Percentiles rank a stretch among this genome's conserved stretches.
phyloP scores from a whole-genome alignment of 169 alveolate species.

The Plasmodium chabaudi region DNA sequence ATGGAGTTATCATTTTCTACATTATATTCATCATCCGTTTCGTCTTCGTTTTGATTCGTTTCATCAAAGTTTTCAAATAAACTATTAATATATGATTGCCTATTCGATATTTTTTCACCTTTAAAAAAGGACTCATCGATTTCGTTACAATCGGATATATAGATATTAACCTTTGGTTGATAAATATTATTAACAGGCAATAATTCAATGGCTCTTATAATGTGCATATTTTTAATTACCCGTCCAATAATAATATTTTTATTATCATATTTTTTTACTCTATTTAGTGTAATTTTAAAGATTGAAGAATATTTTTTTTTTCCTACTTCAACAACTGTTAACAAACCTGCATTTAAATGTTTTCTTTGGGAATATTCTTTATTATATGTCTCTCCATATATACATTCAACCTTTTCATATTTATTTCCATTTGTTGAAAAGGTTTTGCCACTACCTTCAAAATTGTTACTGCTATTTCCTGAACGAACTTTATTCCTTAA shows the following conservation, averaged over 20 bases:
- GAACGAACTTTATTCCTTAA: constrained; percentile 15
- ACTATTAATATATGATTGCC: constrained; percentile 36
- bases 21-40: neutral
- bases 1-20: neutral
- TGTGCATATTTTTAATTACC: constrained; percentile 63
- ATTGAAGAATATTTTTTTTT: constrained; percentile 54
- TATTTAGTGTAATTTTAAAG: constrained; percentile 46
- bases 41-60: neutral
- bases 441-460: neutral
- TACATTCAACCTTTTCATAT: constrained; percentile 68
- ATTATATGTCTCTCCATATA: constrained; percentile 28
- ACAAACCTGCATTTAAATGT: constrained; percentile 48
- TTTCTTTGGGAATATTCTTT: constrained; percentile 43
- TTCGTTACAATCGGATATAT: constrained; percentile 38
- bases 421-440: neutral
- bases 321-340: constrained; percentile 30
- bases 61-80: constrained; percentile 7
- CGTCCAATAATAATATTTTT: constrained; percentile 43
- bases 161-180: constrained; percentile 19
- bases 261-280: constrained; percentile 15
- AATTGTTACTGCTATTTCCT: neutral
- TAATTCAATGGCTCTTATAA: constrained; percentile 51
- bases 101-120: constrained; percentile 10
- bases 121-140: constrained; percentile 34
- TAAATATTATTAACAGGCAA: constrained; percentile 13